A percentile compares a stretch with the other conserved stretches of the same genome.
Evolutionary conservation across 2,329 filamentous ascomycete species (phyloP).

Genomic region (Ceratocystis papillata): DNA sequence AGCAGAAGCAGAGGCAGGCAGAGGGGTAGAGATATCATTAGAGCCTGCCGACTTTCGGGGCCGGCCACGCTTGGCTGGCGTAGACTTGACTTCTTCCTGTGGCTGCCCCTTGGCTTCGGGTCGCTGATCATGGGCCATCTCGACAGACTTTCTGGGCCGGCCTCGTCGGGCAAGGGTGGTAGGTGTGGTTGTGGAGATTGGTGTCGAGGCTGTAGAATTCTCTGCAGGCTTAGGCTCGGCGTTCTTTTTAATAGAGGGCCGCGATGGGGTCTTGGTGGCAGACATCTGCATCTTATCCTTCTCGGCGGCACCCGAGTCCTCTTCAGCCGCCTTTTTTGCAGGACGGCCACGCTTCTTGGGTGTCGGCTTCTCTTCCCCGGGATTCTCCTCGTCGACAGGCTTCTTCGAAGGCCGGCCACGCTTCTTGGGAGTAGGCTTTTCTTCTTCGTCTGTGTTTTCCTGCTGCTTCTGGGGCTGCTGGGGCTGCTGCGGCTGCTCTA

Average conservation of each 20-base stretch:
- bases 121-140: constrained; percentile 26
- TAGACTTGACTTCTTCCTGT: constrained; percentile 22
- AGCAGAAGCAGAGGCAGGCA: background rate
- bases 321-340: background rate
- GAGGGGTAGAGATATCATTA: background rate
- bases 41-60: constrained; percentile 18
- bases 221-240: constrained; percentile 29
- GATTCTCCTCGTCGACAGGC: background rate
- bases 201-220: constrained; percentile 20
- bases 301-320: background rate
- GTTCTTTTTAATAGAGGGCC: background rate
- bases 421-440: constrained; percentile 17
- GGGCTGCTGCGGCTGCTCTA: constrained; percentile 17
- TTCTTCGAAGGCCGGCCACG: constrained; percentile 16
- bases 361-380: constrained; percentile 7
- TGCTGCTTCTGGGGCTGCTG: constrained; percentile 27
- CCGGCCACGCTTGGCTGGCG: constrained; percentile 19
- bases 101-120: background rate
- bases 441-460: constrained; percentile 13
- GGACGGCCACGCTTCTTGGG: constrained; percentile 14
- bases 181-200: constrained; percentile 22
- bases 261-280: background rate
- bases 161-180: constrained; percentile 30
- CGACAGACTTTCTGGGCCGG: constrained; percentile 27
- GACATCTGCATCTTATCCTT: background rate